A percentile compares a stretch with the other conserved stretches of the same genome.
Conservation (phyloP, 2,329 filamentous ascomycete species). For the Sclerotinia subarctica region DNA sequence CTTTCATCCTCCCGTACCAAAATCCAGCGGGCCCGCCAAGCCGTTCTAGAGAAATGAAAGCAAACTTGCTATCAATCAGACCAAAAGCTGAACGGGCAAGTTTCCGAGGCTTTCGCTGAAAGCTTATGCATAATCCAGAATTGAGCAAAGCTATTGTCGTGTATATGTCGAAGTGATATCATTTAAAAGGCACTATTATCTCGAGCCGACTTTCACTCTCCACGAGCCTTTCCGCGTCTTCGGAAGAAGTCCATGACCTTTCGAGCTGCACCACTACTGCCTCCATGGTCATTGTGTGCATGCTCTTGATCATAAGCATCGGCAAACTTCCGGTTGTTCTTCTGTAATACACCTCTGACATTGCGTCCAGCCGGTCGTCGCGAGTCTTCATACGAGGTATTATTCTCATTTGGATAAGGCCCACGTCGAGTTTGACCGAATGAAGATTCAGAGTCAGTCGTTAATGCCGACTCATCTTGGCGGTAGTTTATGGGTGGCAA, state of each 20-base stretch:
- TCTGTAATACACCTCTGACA: constrained; percentile 63
- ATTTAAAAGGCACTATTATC: background rate
- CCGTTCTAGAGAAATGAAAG: constrained; percentile 17
- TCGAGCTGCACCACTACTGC: constrained; percentile 82
- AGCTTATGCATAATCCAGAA: constrained; percentile 19
- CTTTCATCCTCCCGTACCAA: constrained; percentile 12
- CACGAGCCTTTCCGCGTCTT: constrained; percentile 69
- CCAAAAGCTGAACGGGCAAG: constrained; percentile 20
- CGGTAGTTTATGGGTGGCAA: constrained; percentile 35
- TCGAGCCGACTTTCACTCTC: constrained; percentile 19
- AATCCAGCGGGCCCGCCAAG: constrained; percentile 20
- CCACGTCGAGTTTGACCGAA: constrained; percentile 30
- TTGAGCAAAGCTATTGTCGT: constrained; percentile 14
- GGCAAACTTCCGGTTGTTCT: constrained; percentile 79
- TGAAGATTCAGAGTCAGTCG: constrained; percentile 37
- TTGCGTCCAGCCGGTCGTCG: constrained; percentile 30
- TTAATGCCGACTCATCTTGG: constrained; percentile 33
- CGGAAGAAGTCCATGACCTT: constrained; percentile 99
- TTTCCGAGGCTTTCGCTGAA: constrained; percentile 15
- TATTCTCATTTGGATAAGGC: constrained; percentile 27
- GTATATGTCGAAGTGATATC: constrained; percentile 16
- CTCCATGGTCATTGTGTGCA: constrained; percentile 62
- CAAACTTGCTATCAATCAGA: constrained; percentile 16
- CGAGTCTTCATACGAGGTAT: constrained; percentile 28
- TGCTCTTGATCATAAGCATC: constrained; percentile 83